These are phyloP conservation scores for Auricularia heimuer DNA, from an alignment of 768 basidiomycete genomes.

Conservation along the genomic window DNA sequence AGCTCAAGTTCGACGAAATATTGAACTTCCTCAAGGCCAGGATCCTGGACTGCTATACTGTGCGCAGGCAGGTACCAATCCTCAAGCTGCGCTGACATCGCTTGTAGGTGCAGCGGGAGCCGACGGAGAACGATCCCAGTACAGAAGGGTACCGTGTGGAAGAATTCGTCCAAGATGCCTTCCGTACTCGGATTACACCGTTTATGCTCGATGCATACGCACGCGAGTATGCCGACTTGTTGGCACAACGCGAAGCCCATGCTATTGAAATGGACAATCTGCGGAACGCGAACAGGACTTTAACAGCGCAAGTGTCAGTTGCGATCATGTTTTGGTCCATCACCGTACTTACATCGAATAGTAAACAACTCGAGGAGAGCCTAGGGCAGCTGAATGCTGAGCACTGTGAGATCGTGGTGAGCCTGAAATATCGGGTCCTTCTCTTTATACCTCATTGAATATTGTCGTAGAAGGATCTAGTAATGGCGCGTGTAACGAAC, in stretches of 20 bases:
- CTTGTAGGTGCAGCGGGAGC: not conserved
- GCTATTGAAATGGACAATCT: slow-evolving; percentile 75
- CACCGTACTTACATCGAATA: slow-evolving; percentile 21
- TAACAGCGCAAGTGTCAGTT: slow-evolving; percentile 73
- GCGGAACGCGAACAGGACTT: slow-evolving; percentile 63
- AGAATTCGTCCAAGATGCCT: slow-evolving; percentile 81
- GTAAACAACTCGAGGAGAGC: slow-evolving; percentile 69
- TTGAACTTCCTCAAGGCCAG: slow-evolving; percentile 71
- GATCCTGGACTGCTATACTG: slow-evolving; percentile 78
- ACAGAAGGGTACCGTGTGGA: slow-evolving; percentile 49
- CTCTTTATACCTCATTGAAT: not conserved
- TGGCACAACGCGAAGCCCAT: slow-evolving; percentile 73
- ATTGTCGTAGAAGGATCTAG: slow-evolving; percentile 69
- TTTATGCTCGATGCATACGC: slow-evolving; percentile 91
- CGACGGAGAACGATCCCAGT: not conserved
- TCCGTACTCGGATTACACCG: slow-evolving; percentile 78
- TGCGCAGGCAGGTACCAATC: slow-evolving; percentile 10
- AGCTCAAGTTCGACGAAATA: slow-evolving; percentile 87
- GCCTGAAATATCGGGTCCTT: not conserved
- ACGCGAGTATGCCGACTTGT: slow-evolving; percentile 77
- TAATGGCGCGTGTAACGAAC: slow-evolving; percentile 75
- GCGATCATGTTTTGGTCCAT: not conserved
- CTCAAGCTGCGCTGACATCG: not conserved
- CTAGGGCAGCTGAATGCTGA: slow-evolving; percentile 74
- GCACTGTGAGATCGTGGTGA: slow-evolving; percentile 66